Conservation (phyloP, 106 monocot genomes). For the Dendrobium chrysotoxum region DNA sequence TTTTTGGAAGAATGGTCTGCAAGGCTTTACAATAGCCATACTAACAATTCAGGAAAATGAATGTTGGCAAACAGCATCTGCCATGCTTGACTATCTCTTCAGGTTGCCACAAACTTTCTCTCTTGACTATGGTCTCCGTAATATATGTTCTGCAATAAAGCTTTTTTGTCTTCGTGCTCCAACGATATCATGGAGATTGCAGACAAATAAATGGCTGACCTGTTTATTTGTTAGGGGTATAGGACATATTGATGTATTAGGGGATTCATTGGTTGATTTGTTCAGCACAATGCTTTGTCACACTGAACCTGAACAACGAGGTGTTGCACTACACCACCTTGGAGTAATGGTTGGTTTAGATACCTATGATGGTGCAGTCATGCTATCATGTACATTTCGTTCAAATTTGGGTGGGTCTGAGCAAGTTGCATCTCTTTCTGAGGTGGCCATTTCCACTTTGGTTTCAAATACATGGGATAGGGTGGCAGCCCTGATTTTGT, state of each 20-base stretch:
- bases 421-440: conserved; percentile 16
- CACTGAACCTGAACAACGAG: conserved; percentile 82
- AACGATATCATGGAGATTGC: conserved; percentile 79
- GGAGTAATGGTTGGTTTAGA: conserved; percentile 65
- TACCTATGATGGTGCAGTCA: conserved; percentile 17
- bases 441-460: conserved; percentile 29
- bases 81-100: conserved; percentile 73
- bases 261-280: conserved; percentile 56
- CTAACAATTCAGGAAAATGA: conserved; percentile 43
- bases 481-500: conserved; percentile 47
- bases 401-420: conserved; percentile 22
- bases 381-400: conserved; percentile 12
- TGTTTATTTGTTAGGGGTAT: conserved; percentile 35
- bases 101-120: conserved; percentile 41
- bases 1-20: conserved; percentile 50
- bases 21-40: conserved; percentile 41
- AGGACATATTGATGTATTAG: conserved; percentile 20
- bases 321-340: conserved; percentile 69
- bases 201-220: conserved; percentile 79
- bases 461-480: conserved; percentile 77
- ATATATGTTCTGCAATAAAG: conserved; percentile 52
- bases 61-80: conserved; percentile 76
- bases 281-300: conserved; percentile 65
- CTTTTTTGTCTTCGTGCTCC: conserved; percentile 62
- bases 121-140: conserved; percentile 26